These are phyloP conservation scores for Mycogone perniciosa DNA, from an alignment of 2,329 filamentous ascomycete genomes.

Conservation along the genomic window DNA sequence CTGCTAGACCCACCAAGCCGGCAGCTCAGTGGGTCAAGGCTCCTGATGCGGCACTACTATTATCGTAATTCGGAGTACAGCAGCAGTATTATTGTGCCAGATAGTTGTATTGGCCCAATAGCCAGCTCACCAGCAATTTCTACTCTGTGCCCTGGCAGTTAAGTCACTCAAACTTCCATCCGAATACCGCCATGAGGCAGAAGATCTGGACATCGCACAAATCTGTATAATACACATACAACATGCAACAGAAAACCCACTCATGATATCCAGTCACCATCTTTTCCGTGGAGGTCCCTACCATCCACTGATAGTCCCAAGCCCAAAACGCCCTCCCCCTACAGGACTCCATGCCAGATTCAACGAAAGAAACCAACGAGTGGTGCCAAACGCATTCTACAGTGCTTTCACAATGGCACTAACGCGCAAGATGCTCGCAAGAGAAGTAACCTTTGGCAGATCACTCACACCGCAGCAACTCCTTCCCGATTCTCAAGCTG, in stretches of 20 bases:
- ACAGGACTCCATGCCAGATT: constrained; percentile 7
- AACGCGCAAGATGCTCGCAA: not conserved
- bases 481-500: constrained; percentile 28
- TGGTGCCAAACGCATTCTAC: constrained; percentile 9
- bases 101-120: no score
- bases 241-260: constrained; percentile 9
- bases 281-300: constrained; percentile 25
- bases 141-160: no score
- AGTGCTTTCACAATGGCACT: not conserved
- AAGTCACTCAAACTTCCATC: not conserved
- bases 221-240: constrained; percentile 22
- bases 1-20: no score
- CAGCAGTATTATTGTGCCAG: no score
- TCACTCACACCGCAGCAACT: constrained; percentile 12
- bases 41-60: no score
- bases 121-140: no score
- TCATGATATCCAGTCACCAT: constrained; percentile 24
- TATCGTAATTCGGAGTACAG: no score
- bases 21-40: no score
- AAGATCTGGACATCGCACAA: constrained; percentile 19
- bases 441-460: not conserved
- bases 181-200: constrained; percentile 19
- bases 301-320: constrained; percentile 24
- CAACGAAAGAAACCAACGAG: not conserved
- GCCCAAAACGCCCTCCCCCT: constrained; percentile 22